A percentile compares a stretch with the other conserved stretches of the same genome.
Conservation (phyloP, 164 flowering plant species). For the Vitis labrusca region DNA sequence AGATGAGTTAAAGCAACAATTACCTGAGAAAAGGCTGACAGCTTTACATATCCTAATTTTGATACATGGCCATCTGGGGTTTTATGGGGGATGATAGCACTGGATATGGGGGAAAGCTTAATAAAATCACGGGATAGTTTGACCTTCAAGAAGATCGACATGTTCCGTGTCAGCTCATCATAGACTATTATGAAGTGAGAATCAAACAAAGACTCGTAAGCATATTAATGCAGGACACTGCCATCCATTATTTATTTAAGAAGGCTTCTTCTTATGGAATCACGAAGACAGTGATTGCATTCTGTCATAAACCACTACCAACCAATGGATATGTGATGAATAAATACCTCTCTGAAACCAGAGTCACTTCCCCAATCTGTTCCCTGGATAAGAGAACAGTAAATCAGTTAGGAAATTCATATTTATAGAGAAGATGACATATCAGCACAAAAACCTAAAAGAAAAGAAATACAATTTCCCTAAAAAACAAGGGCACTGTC, state of each 20-base stretch:
- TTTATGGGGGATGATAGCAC: conserved; percentile 76
- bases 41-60: conserved; percentile 87
- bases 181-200: background rate
- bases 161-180: background rate
- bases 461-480: background rate
- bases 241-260: no score
- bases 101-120: conserved; percentile 76
- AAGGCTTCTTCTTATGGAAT: no score
- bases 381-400: conserved; percentile 46
- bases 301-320: background rate
- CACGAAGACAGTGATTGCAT: background rate
- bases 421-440: no score
- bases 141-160: conserved; percentile 51
- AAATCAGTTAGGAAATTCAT: background rate
- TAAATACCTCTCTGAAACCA: conserved; percentile 68
- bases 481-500: background rate
- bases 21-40: conserved; percentile 93
- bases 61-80: conserved; percentile 72
- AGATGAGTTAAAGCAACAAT: background rate
- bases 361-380: conserved; percentile 34
- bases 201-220: no score
- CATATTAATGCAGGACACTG: no score
- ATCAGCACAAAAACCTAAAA: background rate
- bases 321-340: background rate
- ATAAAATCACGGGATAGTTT: conserved; percentile 80